Conservation (phyloP, 2,329 filamentous ascomycete species). For the Cladosporium sp. region DNA sequence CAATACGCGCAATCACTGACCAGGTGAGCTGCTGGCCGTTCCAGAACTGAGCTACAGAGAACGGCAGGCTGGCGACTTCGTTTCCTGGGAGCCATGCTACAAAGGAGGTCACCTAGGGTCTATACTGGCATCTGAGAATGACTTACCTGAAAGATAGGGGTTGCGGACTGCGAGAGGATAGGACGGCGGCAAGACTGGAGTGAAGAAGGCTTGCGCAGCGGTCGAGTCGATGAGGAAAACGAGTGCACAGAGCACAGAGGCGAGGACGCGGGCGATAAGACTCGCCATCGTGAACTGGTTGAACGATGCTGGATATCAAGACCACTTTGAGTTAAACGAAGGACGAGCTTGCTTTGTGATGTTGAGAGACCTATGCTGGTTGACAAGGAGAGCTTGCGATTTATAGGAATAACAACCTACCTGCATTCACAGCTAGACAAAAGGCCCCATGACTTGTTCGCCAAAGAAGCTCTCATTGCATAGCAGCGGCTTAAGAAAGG, state of each 20-base stretch:
- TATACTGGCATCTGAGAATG: not conserved
- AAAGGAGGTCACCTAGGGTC: not conserved
- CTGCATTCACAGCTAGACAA: too few species aligned
- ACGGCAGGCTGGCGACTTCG: constrained; percentile 34
- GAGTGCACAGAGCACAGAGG: too few species aligned
- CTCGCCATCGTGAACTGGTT: too few species aligned
- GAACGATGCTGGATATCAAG: too few species aligned
- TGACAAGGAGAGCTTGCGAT: too few species aligned
- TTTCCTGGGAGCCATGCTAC: constrained; percentile 41
- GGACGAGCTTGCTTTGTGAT: too few species aligned
- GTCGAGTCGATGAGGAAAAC: not conserved
- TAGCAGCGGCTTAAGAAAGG: too few species aligned
- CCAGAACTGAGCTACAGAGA: constrained; percentile 41
- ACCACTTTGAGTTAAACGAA: too few species aligned
- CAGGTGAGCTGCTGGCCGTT: constrained; percentile 39
- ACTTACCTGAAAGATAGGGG: constrained; percentile 37
- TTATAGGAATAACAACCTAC: too few species aligned
- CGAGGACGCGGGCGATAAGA: too few species aligned
- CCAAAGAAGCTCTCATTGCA: too few species aligned
- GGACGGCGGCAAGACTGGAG: constrained; percentile 36
- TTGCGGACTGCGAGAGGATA: constrained; percentile 43
- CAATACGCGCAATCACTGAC: constrained; percentile 40
- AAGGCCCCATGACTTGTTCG: too few species aligned
- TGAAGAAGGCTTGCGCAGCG: constrained; percentile 11
- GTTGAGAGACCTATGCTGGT: not conserved